These are phyloP conservation scores for Peterozyma toletana DNA, from an alignment of 805 yeast genomes.

Conservation along the genomic window DNA sequence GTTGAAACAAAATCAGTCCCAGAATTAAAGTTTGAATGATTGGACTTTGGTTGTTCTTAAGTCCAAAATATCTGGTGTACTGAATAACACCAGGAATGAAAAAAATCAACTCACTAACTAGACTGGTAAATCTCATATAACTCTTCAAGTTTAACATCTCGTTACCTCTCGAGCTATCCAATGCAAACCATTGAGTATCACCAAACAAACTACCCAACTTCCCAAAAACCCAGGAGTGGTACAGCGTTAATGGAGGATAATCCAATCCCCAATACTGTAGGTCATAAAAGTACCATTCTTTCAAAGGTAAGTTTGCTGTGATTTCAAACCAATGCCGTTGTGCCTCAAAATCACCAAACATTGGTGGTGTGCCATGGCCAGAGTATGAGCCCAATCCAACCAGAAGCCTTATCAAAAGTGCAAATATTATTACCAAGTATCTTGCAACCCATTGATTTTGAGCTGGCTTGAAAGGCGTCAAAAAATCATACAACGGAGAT, in stretches of 20 bases:
- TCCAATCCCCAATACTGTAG: conserved; percentile 94
- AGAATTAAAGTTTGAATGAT: conserved; percentile 73
- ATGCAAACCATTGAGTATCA: conserved; percentile 67
- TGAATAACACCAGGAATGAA: conserved; percentile 78
- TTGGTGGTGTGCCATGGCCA: conserved; percentile 65
- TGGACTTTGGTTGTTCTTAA: conserved; percentile 40
- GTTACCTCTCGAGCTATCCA: conserved; percentile 67
- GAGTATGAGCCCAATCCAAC: conserved; percentile 87
- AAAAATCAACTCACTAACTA: conserved; percentile 64
- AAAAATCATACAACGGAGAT: conserved; percentile 71
- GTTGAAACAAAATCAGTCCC: conserved; percentile 78
- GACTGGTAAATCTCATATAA: conserved; percentile 77
- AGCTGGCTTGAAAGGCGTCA: conserved; percentile 73
- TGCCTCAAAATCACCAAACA: conserved; percentile 95
- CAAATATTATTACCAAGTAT: conserved; percentile 64
- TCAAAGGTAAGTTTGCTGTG: conserved; percentile 66
- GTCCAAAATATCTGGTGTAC: conserved; percentile 67
- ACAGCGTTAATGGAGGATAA: conserved; percentile 96
- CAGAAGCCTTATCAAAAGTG: conserved; percentile 72
- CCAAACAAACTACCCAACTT: conserved; percentile 52
- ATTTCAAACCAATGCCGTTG: conserved; percentile 98
- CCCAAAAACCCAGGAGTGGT: conserved; percentile 80
- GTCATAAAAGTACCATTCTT: conserved; percentile 85
- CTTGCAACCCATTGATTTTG: conserved; percentile 89
- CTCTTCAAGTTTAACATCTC: conserved; percentile 66